phyloP scores from a whole-genome alignment of 306 rosid genomes.

The Canavalia gladiata region DNA sequence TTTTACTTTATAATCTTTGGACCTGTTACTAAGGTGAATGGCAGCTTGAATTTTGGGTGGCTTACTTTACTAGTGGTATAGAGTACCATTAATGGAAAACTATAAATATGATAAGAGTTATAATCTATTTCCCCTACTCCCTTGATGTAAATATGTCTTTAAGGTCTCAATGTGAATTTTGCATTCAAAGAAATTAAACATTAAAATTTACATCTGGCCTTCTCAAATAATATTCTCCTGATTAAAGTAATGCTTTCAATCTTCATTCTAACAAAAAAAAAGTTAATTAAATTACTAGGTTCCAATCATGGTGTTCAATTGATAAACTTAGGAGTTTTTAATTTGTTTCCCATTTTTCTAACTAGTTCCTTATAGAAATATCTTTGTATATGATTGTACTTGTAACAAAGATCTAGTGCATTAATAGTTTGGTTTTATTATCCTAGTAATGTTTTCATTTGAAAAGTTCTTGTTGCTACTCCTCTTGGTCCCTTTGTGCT shows the following conservation, averaged over 20 bases:
- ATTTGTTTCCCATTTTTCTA: neutral
- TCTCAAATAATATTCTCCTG: neutral
- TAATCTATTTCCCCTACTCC: neutral
- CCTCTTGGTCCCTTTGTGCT: neutral
- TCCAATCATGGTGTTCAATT: constrained; percentile 2
- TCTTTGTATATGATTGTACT: neutral
- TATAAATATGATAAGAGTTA: neutral
- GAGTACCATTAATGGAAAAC: neutral
- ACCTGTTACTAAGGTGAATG: neutral
- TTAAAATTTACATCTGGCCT: neutral
- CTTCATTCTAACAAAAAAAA: neutral
- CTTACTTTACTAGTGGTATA: neutral
- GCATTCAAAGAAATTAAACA: neutral
- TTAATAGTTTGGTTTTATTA: constrained; percentile 1
- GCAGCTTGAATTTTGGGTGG: neutral
- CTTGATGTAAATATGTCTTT: neutral
- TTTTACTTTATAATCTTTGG: no score
- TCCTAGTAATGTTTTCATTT: constrained; percentile 2
- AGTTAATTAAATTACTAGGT: neutral
- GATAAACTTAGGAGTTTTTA: neutral
- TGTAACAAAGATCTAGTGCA: neutral
- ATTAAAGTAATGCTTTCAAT: constrained; percentile 1
- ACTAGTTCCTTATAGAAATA: neutral
- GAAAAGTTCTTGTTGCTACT: neutral
- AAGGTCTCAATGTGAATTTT: neutral